These are phyloP conservation scores for Fusarium tricinctum DNA, from an alignment of 2,329 filamentous ascomycete genomes.

Conservation along the genomic window DNA sequence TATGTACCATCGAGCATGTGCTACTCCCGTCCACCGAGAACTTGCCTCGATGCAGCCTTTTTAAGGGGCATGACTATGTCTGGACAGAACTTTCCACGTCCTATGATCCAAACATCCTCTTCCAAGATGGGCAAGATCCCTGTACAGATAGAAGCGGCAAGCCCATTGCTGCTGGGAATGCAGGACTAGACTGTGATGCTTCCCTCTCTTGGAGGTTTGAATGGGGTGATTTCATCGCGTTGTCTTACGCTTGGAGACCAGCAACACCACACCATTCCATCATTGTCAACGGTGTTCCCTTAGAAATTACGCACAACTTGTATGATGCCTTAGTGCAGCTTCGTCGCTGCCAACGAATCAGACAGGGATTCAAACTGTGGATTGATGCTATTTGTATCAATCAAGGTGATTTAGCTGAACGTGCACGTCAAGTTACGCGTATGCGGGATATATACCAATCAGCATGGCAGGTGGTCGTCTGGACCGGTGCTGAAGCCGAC, in stretches of 20 bases:
- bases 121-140: not conserved
- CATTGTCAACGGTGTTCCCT: not conserved
- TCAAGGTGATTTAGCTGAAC: not conserved
- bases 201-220: not conserved
- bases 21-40: not conserved
- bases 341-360: not conserved
- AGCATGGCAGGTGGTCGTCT: constrained; percentile 11
- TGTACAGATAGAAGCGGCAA: accelerated
- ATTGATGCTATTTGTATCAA: constrained; percentile 12
- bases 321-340: constrained; percentile 7
- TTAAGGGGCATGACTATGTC: not conserved
- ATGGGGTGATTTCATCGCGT: constrained; percentile 16
- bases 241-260: constrained; percentile 9
- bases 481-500: not conserved
- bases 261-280: not conserved
- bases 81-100: constrained; percentile 1
- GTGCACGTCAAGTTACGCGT: not conserved
- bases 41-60: accelerated
- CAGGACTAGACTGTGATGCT: not conserved
- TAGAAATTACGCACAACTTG: not conserved
- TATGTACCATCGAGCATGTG: constrained; percentile 4
- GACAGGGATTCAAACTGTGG: constrained; percentile 17
- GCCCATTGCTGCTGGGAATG: not conserved
- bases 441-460: constrained; percentile 22
- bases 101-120: not conserved